phyloP scores from a whole-genome alignment of 257 asterid species.

The Solanum megistacrolobum region DNA sequence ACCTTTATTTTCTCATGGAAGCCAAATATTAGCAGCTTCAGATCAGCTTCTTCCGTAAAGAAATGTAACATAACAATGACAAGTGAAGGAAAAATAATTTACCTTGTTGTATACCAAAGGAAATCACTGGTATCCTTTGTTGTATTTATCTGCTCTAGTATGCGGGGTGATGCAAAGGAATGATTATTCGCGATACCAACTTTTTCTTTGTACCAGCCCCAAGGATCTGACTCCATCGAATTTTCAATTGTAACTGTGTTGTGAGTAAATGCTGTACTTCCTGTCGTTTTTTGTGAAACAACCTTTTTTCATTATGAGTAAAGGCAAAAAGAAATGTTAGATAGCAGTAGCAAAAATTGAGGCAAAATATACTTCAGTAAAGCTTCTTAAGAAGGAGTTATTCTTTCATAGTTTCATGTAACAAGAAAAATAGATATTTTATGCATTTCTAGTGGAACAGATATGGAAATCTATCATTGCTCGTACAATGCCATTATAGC shows the following conservation, averaged over 20 bases:
- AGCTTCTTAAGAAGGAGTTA: neutral
- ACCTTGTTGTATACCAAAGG: conserved; percentile 75
- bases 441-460: neutral
- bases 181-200: conserved; percentile 39
- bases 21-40: neutral
- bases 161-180: conserved; percentile 31
- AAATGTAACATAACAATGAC: neutral
- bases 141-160: conserved; percentile 76
- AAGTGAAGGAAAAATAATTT: neutral
- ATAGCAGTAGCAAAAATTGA: neutral
- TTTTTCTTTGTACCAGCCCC: conserved; percentile 70
- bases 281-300: conserved; percentile 32
- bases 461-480: no score
- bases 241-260: conserved; percentile 15
- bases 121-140: conserved; percentile 71
- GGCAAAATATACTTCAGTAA: neutral
- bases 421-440: no score
- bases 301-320: conserved; percentile 28
- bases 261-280: conserved; percentile 18
- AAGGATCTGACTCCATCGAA: conserved; percentile 31
- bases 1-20: neutral
- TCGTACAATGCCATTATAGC: no score
- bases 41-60: neutral
- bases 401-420: neutral
- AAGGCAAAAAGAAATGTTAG: neutral